A percentile compares a stretch with the other conserved stretches of the same genome.
Conservation (phyloP, 176 grass and related monocot species). For the Phyllostachys edulis region DNA sequence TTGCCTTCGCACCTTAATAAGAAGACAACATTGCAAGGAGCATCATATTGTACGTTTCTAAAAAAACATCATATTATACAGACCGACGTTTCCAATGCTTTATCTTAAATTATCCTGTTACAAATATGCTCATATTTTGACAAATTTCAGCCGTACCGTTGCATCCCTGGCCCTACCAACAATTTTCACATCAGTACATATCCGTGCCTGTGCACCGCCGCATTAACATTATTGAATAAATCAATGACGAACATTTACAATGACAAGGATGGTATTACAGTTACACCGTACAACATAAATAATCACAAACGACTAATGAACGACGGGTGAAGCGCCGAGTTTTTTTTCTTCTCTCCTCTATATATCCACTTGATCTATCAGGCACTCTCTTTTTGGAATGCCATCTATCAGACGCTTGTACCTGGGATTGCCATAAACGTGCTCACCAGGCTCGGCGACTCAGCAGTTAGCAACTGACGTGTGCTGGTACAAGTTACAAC, state of each 20-base stretch:
- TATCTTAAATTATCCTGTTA: not conserved
- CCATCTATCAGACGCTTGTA: not conserved
- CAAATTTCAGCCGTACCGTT: not conserved
- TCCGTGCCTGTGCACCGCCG: not conserved
- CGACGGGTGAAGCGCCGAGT: not conserved
- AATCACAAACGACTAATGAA: not conserved
- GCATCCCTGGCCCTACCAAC: not conserved
- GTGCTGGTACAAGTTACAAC: conserved; percentile 21
- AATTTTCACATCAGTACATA: not conserved
- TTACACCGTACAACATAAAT: conserved; percentile 31
- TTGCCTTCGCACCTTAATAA: not conserved
- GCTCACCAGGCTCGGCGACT: conserved; percentile 44
- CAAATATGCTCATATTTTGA: not conserved
- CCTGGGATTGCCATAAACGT: conserved; percentile 44
- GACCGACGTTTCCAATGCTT: not conserved
- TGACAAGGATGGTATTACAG: not conserved
- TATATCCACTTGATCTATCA: conserved; percentile 11
- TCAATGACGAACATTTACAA: conserved; percentile 31
- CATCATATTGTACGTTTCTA: no score
- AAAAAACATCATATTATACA: not conserved
- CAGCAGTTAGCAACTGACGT: conserved; percentile 26
- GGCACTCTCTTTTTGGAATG: not conserved
- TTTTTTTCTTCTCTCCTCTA: not conserved
- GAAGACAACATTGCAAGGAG: not conserved
- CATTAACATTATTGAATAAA: conserved; percentile 18